These are phyloP conservation scores for Peronospora farinosa DNA, from an alignment of 352 stramenopile genomes.

Conservation along the genomic window DNA sequence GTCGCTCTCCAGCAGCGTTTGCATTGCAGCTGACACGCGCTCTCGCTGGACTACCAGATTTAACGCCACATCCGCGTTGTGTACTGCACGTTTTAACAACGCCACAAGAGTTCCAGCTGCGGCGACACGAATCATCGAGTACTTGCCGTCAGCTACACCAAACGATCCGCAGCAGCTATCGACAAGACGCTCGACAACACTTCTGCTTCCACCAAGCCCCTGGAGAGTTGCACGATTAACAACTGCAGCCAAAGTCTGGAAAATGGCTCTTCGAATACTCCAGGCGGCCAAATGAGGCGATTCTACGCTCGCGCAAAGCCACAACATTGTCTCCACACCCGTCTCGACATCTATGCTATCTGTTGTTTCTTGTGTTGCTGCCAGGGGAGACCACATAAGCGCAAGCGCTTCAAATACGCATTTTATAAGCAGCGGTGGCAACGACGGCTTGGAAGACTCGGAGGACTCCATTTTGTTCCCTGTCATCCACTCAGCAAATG, in stretches of 20 bases:
- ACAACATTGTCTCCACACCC: conserved; percentile 34
- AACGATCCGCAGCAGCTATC: conserved; percentile 42
- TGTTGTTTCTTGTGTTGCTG: not conserved
- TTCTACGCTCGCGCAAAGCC: conserved; percentile 39
- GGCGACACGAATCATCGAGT: conserved; percentile 62
- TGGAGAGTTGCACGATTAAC: conserved; percentile 24
- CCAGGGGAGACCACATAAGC: conserved; percentile 36
- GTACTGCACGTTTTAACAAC: conserved; percentile 31
- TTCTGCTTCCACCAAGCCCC: conserved; percentile 11
- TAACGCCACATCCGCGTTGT: conserved; percentile 33
- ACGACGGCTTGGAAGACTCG: conserved; percentile 4
- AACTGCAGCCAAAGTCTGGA: conserved; percentile 35
- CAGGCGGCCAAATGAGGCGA: conserved; percentile 45
- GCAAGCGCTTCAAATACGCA: conserved; percentile 62
- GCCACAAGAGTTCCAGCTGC: conserved; percentile 42
- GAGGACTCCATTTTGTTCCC: conserved; percentile 8
- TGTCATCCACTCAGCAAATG: conserved; percentile 37
- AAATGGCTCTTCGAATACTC: conserved; percentile 62
- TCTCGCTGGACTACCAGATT: conserved; percentile 48
- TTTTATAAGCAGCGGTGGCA: conserved; percentile 68
- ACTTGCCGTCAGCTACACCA: conserved; percentile 62
- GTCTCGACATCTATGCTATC: conserved; percentile 1
- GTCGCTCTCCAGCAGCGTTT: conserved; percentile 43
- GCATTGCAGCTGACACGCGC: conserved; percentile 32
- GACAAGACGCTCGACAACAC: conserved; percentile 34